These are phyloP conservation scores for Penicillium sp. DNA, from an alignment of 2,329 filamentous ascomycete genomes.

Conservation along the genomic window DNA sequence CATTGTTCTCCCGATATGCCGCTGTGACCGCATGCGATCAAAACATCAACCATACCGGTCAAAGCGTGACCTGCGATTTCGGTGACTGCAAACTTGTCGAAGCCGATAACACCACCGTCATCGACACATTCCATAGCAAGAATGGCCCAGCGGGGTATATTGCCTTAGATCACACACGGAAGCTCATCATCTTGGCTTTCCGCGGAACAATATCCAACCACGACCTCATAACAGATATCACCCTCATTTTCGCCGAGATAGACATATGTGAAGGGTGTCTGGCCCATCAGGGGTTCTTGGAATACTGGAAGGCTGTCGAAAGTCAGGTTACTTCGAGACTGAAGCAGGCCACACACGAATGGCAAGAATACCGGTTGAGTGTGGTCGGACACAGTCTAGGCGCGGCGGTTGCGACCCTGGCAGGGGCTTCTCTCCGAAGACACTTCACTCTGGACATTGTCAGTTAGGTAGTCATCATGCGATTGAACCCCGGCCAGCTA, in stretches of 20 bases:
- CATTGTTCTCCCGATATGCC: background rate
- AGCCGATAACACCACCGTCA: background rate
- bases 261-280: conserved; percentile 44
- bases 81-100: background rate
- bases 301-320: conserved; percentile 41
- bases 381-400: conserved; percentile 65
- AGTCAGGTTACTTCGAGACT: conserved; percentile 38
- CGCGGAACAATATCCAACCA: conserved; percentile 36
- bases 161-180: conserved; percentile 45
- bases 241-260: conserved; percentile 31
- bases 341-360: conserved; percentile 12
- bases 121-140: background rate
- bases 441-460: background rate
- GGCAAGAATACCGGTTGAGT: conserved; percentile 41
- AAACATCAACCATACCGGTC: conserved; percentile 2
- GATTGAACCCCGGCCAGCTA: background rate
- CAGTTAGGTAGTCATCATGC: background rate
- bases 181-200: conserved; percentile 37
- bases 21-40: background rate
- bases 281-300: conserved; percentile 47
- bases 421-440: conserved; percentile 37
- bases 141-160: background rate
- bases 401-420: conserved; percentile 61
- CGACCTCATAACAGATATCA: conserved; percentile 33
- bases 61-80: background rate